Conservation (phyloP, 345 rosid genomes). For the Kandelia obovata region DNA sequence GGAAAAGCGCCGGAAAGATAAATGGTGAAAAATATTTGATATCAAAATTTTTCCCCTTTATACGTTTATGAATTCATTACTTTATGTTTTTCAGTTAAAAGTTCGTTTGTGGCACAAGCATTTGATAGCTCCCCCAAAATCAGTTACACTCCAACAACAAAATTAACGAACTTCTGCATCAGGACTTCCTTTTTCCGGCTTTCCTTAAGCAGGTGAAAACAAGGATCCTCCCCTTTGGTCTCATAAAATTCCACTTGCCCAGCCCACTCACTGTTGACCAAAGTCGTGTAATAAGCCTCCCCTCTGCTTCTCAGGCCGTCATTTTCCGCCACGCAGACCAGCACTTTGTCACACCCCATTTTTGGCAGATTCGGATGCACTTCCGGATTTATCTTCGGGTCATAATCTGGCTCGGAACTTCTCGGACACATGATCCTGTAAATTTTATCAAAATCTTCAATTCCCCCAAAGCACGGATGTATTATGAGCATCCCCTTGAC, state of each 20-base stretch:
- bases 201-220: conserved; percentile 28
- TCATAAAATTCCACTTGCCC: conserved; percentile 33
- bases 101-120: too few species aligned
- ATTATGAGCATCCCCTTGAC: conserved; percentile 31
- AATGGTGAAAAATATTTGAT: too few species aligned
- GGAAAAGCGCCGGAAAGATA: too few species aligned
- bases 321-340: conserved; percentile 41
- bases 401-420: conserved; percentile 26
- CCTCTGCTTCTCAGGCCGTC: conserved; percentile 36
- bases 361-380: conserved; percentile 32
- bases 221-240: conserved; percentile 33
- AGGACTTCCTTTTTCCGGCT: neutral
- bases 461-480: conserved; percentile 34
- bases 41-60: too few species aligned
- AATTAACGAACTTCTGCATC: conserved; percentile 2
- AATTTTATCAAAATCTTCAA: conserved; percentile 30
- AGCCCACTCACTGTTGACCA: conserved; percentile 29
- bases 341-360: conserved; percentile 30
- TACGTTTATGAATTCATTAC: too few species aligned
- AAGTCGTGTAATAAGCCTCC: conserved; percentile 22
- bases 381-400: conserved; percentile 34
- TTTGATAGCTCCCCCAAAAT: too few species aligned
- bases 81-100: too few species aligned
- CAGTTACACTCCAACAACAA: neutral
- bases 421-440: conserved; percentile 26